These are phyloP conservation scores for Sequoiadendron giganteum DNA, from an alignment of 75 land plant species.

Conservation along the genomic window DNA sequence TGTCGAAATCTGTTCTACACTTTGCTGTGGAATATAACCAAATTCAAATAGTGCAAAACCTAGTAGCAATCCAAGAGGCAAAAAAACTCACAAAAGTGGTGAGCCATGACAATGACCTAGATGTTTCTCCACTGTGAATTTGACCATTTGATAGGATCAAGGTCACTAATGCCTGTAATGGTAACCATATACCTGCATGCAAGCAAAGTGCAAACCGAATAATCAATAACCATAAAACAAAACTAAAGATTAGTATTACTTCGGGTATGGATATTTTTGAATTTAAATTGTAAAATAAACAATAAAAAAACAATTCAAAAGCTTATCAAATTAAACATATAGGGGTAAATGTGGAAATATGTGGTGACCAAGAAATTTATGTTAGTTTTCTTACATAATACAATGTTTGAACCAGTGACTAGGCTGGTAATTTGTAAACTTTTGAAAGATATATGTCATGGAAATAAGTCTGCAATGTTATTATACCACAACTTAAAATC, in stretches of 20 bases:
- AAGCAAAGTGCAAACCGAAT: not conserved
- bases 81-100: not conserved
- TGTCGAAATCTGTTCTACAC: not conserved
- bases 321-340: not conserved
- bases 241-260: not conserved
- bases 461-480: no score
- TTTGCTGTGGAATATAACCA: not conserved
- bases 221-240: not conserved
- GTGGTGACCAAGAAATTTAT: not conserved
- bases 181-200: slow-evolving; percentile 76
- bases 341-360: not conserved
- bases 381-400: not conserved
- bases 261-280: not conserved
- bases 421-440: not conserved
- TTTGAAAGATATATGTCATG: not conserved
- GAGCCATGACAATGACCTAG: slow-evolving; percentile 37
- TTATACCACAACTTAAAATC: not conserved
- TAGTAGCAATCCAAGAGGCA: not conserved
- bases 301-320: not conserved
- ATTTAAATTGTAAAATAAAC: not conserved
- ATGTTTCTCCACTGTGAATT: slow-evolving; percentile 82
- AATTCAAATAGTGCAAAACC: not conserved
- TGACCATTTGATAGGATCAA: slow-evolving; percentile 76
- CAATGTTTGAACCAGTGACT: not conserved
- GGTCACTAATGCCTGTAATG: slow-evolving; percentile 74